These are phyloP conservation scores for Cyclocybe cylindracea DNA, from an alignment of 768 basidiomycete genomes.

Conservation along the genomic window DNA sequence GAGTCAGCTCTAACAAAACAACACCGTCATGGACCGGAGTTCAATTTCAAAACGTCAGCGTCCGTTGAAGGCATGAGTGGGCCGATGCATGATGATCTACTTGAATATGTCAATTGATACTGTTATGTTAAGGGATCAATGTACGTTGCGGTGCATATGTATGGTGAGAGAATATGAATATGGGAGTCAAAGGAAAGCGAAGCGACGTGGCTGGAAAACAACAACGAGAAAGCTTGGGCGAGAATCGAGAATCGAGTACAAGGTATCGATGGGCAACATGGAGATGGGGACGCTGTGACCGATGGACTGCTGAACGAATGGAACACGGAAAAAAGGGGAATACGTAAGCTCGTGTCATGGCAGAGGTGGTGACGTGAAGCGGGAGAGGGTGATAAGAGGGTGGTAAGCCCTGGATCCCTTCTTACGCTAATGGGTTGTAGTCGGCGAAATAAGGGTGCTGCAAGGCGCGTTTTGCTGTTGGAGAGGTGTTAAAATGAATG, in stretches of 20 bases:
- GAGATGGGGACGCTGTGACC: not conserved
- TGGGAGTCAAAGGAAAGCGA: too few species aligned
- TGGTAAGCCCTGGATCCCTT: constrained; percentile 2
- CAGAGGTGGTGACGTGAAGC: not conserved
- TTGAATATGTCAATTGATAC: too few species aligned
- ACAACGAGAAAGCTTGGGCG: too few species aligned
- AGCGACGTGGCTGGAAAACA: too few species aligned
- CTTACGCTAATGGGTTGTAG: constrained; percentile 26
- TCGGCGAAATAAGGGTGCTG: constrained; percentile 50
- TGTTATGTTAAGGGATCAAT: too few species aligned
- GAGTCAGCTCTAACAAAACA: too few species aligned
- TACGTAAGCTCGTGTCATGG: not conserved
- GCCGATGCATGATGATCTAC: too few species aligned
- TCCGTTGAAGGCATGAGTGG: too few species aligned
- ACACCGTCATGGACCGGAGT: too few species aligned
- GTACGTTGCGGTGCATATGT: too few species aligned
- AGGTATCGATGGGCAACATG: not conserved
- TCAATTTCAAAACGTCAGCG: too few species aligned
- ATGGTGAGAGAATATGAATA: too few species aligned
- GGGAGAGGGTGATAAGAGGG: not conserved
- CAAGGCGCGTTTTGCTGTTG: constrained; percentile 57
- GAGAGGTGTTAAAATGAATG: constrained; percentile 26
- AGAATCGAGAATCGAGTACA: not conserved
- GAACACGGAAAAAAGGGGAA: not conserved
- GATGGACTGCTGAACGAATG: not conserved